Evolutionary conservation across 202 grass and related monocot genomes (phyloP).

Genomic region (Dendrocalamus latiflorus): DNA sequence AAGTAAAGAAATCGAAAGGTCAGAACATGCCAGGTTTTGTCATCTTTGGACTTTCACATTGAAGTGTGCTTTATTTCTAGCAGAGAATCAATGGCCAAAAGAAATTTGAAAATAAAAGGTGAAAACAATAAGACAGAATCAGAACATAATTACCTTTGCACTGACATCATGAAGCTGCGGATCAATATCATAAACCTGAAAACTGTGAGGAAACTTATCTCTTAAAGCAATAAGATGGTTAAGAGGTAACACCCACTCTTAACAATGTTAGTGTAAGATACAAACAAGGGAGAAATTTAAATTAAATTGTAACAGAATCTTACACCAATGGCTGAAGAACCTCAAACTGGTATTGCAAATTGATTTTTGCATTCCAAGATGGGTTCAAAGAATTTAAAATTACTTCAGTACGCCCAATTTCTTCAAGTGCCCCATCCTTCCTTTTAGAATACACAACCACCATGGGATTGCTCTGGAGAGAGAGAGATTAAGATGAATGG

Average conservation of each 20-base stretch:
- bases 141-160: constrained; percentile 63
- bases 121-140: constrained; percentile 3
- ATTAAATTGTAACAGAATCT: constrained; percentile 42
- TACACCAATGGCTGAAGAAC: constrained; percentile 92
- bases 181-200: constrained; percentile 80
- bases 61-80: not conserved
- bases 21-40: not conserved
- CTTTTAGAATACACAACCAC: constrained; percentile 63
- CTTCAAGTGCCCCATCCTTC: constrained; percentile 78
- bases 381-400: constrained; percentile 71
- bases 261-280: not conserved
- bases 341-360: constrained; percentile 83
- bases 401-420: constrained; percentile 95
- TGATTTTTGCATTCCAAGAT: constrained; percentile 75
- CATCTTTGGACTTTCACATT: not conserved
- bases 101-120: not conserved
- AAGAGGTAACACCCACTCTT: constrained; percentile 11
- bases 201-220: constrained; percentile 54
- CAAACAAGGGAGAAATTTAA: constrained; percentile 1
- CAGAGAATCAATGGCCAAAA: not conserved
- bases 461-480: constrained; percentile 71
- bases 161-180: constrained; percentile 68
- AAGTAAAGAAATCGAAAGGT: constrained; percentile 7
- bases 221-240: constrained; percentile 26
- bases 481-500: constrained; percentile 19